Percentiles rank a stretch among this genome's conserved stretches.
phyloP scores from a whole-genome alignment of 495 filamentous ascomycete genomes.

The Neurospora sp. region DNA sequence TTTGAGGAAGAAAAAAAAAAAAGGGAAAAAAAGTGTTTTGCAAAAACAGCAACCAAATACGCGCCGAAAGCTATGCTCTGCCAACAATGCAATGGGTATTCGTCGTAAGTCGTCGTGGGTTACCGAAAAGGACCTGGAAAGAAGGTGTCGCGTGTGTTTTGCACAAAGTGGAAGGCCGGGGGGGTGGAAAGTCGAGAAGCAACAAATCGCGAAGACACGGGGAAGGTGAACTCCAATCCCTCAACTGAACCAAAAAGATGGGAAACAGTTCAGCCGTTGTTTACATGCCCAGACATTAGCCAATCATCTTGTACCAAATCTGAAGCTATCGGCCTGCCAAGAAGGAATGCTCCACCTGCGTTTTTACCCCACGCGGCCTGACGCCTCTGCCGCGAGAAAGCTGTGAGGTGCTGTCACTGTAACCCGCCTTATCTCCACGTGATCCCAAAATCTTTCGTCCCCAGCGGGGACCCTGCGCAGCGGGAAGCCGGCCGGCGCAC shows the following conservation, averaged over 20 bases:
- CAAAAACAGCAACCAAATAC: neutral
- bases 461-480: neutral
- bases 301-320: neutral
- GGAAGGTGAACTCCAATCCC: neutral
- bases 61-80: neutral
- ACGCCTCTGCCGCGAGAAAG: neutral
- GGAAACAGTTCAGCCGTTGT: neutral
- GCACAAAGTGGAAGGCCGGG: neutral
- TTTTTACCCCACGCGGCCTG: neutral
- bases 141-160: neutral
- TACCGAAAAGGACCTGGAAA: neutral
- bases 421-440: constrained; percentile 19
- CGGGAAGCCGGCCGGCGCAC: neutral
- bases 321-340: neutral
- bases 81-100: neutral
- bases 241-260: neutral
- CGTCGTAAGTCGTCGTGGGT: neutral
- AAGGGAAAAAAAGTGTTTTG: neutral
- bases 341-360: neutral
- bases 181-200: neutral
- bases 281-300: neutral
- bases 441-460: constrained; percentile 10
- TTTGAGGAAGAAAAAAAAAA: neutral
- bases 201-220: neutral
- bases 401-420: neutral